A percentile compares a stretch with the other conserved stretches of the same genome.
These are phyloP conservation scores for Pseudocercospora cruenta DNA, from an alignment of 2,329 filamentous ascomycete species.

Conservation along the genomic window DNA sequence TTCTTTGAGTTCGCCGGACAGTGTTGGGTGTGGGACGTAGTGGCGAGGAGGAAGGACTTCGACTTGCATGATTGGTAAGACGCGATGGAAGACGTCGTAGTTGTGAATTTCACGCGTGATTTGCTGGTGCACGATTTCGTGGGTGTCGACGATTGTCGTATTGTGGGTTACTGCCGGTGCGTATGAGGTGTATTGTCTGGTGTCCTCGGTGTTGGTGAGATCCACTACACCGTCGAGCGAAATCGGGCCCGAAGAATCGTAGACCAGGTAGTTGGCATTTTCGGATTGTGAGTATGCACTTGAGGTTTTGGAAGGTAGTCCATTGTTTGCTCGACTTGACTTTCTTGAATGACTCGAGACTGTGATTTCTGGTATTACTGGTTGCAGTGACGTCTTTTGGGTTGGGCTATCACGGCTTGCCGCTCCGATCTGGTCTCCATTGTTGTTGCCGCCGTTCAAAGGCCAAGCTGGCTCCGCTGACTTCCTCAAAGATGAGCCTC, in stretches of 20 bases:
- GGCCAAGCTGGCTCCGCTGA: background rate
- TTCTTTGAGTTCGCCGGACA: constrained; percentile 46
- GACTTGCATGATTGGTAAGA: constrained; percentile 58
- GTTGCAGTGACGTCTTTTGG: background rate
- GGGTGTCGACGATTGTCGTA: constrained; percentile 47
- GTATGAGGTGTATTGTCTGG: constrained; percentile 38
- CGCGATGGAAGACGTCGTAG: constrained; percentile 56
- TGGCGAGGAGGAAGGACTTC: constrained; percentile 59
- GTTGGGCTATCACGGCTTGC: background rate
- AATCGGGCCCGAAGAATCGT: constrained; percentile 18
- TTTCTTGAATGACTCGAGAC: background rate
- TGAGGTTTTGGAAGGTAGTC: background rate
- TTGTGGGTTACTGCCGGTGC: constrained; percentile 56
- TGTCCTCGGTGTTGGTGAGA: constrained; percentile 43
- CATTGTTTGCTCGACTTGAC: background rate
- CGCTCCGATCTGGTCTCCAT: background rate
- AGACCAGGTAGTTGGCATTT: constrained; percentile 11
- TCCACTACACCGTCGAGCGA: constrained; percentile 19
- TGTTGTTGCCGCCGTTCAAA: background rate
- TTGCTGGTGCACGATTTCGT: constrained; percentile 52
- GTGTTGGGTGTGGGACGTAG: constrained; percentile 46
- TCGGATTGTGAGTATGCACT: constrained; percentile 1
- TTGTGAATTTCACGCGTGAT: constrained; percentile 60
- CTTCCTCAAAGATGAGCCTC: background rate
- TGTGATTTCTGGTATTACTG: background rate